Evolutionary conservation across 2,329 filamentous ascomycete species (phyloP).

Genomic region (Cladophialophora chaetospira): DNA sequence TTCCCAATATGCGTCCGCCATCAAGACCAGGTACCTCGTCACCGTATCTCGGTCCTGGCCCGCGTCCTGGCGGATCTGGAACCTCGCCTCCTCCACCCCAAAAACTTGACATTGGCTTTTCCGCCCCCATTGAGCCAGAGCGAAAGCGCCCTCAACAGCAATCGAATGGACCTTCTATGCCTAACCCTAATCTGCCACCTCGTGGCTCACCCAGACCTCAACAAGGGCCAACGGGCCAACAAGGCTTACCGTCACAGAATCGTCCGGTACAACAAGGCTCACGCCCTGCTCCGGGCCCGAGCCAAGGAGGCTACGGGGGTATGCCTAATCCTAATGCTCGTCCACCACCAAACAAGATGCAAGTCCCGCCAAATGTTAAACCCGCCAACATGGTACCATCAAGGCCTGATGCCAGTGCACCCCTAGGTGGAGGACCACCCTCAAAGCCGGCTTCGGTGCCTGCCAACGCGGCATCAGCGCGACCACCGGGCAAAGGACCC

Average conservation of each 20-base stretch:
- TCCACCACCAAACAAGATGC: slow-evolving; percentile 8
- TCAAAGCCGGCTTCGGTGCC: slow-evolving; percentile 44
- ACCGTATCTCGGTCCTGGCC: slow-evolving; percentile 23
- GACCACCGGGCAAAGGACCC: slow-evolving; percentile 67
- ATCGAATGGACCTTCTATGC: slow-evolving; percentile 10
- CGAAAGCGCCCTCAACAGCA: slow-evolving; percentile 22
- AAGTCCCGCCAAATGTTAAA: slow-evolving; percentile 18
- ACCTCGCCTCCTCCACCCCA: slow-evolving; percentile 39
- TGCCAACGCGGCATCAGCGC: slow-evolving; percentile 32
- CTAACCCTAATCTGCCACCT: slow-evolving; percentile 35
- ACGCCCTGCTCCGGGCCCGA: slow-evolving; percentile 11
- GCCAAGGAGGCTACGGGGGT: slow-evolving; percentile 17
- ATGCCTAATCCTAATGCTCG: slow-evolving; percentile 13
- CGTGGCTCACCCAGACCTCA: slow-evolving; percentile 40
- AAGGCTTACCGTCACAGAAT: slow-evolving; percentile 17
- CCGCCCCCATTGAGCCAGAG: slow-evolving; percentile 45
- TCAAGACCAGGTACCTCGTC: slow-evolving; percentile 35
- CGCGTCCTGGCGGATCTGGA: slow-evolving; percentile 19
- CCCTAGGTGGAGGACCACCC: slow-evolving; percentile 31
- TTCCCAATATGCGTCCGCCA: slow-evolving; percentile 25
- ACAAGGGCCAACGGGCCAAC: slow-evolving; percentile 18
- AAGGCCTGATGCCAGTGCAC: slow-evolving; percentile 22
- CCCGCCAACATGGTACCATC: slow-evolving; percentile 28
- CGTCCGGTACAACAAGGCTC: slow-evolving; percentile 15
- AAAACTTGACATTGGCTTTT: slow-evolving; percentile 51